Evolutionary conservation across 306 rosid species (phyloP), one percentile per base, ranked within the genome.

Genomic region (Gastrolobium villosum): DNA sequence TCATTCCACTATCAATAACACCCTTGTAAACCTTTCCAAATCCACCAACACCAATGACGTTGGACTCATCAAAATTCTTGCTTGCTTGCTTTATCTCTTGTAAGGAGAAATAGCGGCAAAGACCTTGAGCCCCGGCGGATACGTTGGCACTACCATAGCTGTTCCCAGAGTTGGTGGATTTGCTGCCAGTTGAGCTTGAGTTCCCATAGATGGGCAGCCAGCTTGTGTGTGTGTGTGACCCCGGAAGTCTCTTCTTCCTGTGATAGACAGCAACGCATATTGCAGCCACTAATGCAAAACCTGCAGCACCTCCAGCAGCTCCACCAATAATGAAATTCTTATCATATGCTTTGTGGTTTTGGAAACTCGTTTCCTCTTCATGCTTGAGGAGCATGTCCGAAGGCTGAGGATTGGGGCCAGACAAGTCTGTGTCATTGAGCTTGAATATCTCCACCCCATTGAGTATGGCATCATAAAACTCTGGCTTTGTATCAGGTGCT

Each of bases 11-110:
- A 48, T 87, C 90, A 72, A 84, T 62, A 14, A 54, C 81, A 52
- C 88, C 90, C 72, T 82, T 87, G 57, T 87, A 87, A n/a, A 88
- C 91, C 84, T 88, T 88, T 36, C 89, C 89, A 48, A 88, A 88
- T 30, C 91, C 91, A 80, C 91, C 91, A 74, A 88, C 91, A 44
- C 91, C 91, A 70, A 88, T 88, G 10, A 88, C 89, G 57, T 74
- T 81, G 36, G 87, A 70, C 77, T 88, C 91, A 14, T 88, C 87
- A 37, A 88, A 88, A 41, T 31, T 80, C 54, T 74, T 74, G 4
- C 87, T 88, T 67, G 89, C 89, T 0, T 85, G 76, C 64, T 59
- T 85, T 7, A 88, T 88, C 78, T 88, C 91, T 2, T 72, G 79
- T 49, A 83, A 80, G 8, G 89, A 74, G 84, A 88, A 88, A 41